Percentiles rank a stretch among this genome's conserved stretches.
phyloP scores from a whole-genome alignment of 495 filamentous ascomycete species.

The Pseudevernia furfuracea region DNA sequence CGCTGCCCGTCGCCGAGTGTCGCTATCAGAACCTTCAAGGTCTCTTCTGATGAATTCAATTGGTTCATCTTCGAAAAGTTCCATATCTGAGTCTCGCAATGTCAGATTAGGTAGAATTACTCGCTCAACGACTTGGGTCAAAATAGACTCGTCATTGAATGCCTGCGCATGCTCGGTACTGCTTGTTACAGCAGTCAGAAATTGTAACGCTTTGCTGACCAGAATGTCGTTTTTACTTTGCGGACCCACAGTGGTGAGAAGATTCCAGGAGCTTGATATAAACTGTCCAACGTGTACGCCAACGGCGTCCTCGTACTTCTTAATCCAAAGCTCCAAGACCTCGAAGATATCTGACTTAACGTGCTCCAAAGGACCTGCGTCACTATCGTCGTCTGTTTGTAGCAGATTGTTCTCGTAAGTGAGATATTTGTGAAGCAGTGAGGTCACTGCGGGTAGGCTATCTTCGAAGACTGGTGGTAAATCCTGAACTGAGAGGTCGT shows the following conservation, averaged over 20 bases:
- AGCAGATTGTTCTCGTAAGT: constrained; percentile 77
- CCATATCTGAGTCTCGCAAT: constrained; percentile 83
- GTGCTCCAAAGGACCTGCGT: constrained; percentile 73
- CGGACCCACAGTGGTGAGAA: constrained; percentile 76
- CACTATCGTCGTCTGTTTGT: constrained; percentile 74
- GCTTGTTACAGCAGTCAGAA: constrained; percentile 80
- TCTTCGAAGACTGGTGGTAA: constrained; percentile 89
- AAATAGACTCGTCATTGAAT: constrained; percentile 71
- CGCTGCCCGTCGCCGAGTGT: constrained; percentile 82
- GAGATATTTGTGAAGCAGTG: constrained; percentile 85
- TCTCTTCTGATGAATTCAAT: constrained; percentile 97
- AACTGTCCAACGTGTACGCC: constrained; percentile 68
- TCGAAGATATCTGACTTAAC: constrained; percentile 91
- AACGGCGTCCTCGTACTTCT: constrained; percentile 93
- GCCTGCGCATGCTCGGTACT: constrained; percentile 66
- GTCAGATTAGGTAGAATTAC: constrained; percentile 89
- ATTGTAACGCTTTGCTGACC: constrained; percentile 89
- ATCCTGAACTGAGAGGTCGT: constrained; percentile 94
- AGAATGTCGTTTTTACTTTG: constrained; percentile 91
- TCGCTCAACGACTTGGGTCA: constrained; percentile 83
- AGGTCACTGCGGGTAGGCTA: constrained; percentile 64
- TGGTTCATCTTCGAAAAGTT: constrained; percentile 95
- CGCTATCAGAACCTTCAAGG: constrained; percentile 90
- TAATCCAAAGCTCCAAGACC: constrained; percentile 72
- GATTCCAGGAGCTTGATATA: constrained; percentile 78